phyloP scores from a whole-genome alignment of 2,329 filamentous ascomycete genomes.

The Raffaelea albimanens region DNA sequence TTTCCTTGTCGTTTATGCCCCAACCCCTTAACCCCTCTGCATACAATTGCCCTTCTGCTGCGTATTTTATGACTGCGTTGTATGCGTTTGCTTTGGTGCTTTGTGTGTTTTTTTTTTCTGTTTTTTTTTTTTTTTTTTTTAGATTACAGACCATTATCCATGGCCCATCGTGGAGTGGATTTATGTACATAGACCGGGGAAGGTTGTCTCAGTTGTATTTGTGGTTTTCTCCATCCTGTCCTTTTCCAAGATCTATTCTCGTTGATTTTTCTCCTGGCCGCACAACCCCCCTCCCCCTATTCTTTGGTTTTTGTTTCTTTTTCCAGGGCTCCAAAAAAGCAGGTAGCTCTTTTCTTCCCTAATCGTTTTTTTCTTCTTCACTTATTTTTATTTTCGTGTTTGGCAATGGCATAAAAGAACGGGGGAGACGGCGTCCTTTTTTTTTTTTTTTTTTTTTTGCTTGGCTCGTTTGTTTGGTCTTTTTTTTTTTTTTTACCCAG shows the following conservation, averaged over 20 bases:
- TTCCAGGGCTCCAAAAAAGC: not conserved
- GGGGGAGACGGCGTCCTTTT: not conserved
- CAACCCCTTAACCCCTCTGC: not conserved
- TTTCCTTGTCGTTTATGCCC: conserved; percentile 3
- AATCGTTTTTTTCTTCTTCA: not conserved
- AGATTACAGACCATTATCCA: not conserved
- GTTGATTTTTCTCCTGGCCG: no score
- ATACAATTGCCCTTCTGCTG: no score
- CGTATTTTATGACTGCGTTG: no score
- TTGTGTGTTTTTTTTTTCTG: not conserved
- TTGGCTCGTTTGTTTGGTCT: not conserved
- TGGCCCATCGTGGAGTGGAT: no score
- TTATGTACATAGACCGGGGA: no score
- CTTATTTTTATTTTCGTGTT: conserved; percentile 4
- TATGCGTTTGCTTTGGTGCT: not conserved
- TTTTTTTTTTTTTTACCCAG: not conserved
- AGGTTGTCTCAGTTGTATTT: no score
- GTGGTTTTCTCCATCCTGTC: no score
- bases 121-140: conserved; percentile 4
- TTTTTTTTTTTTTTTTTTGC: not conserved
- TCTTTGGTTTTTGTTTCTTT: not conserved
- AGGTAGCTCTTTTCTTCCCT: not conserved
- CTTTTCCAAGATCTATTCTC: no score
- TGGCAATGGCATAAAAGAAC: not conserved
- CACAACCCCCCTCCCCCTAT: no score